Evolutionary conservation across 2,329 filamentous ascomycete species (phyloP).

Genomic region (Aspergillus hortae): DNA sequence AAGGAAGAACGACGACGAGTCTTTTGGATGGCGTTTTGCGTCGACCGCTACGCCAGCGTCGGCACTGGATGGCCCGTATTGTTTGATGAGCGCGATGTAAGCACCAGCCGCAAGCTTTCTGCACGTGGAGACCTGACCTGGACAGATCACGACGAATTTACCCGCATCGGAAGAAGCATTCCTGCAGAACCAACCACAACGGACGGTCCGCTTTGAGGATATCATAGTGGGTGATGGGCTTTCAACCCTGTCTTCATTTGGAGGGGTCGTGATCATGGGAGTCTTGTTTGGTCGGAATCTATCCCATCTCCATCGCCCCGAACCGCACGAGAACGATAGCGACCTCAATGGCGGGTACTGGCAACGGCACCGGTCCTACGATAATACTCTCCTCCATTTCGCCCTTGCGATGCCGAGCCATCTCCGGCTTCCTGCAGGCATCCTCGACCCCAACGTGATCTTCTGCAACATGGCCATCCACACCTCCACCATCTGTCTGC

Average conservation of each 20-base stretch:
- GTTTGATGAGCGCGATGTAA: constrained; percentile 80
- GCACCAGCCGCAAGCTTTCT: constrained; percentile 15
- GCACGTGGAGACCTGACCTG: constrained; percentile 15
- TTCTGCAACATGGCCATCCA: constrained; percentile 98
- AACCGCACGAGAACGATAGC: constrained; percentile 73
- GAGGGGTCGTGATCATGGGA: constrained; percentile 78
- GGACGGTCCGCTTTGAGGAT: constrained; percentile 61
- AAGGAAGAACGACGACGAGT: constrained; percentile 84
- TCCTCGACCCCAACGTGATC: constrained; percentile 77
- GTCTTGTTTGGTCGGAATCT: constrained; percentile 88
- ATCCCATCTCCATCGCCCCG: constrained; percentile 83
- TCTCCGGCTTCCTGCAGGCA: constrained; percentile 72
- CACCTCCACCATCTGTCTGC: constrained; percentile 93
- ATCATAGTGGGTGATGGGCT: constrained; percentile 63
- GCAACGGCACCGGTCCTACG: constrained; percentile 85
- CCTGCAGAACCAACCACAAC: constrained; percentile 71
- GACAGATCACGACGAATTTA: constrained; percentile 72
- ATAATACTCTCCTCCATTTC: constrained; percentile 85
- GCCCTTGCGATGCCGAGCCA: constrained; percentile 76
- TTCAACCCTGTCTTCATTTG: constrained; percentile 71
- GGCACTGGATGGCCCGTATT: constrained; percentile 97
- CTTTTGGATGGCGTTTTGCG: constrained; percentile 91
- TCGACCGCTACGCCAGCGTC: constrained; percentile 90
- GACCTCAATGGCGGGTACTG: constrained; percentile 93
- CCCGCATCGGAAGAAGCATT: constrained; percentile 83